Percentiles rank a stretch among this genome's conserved stretches.
Evolutionary conservation across 257 asterid species (phyloP).

Genomic region (Osmanthus fragrans): DNA sequence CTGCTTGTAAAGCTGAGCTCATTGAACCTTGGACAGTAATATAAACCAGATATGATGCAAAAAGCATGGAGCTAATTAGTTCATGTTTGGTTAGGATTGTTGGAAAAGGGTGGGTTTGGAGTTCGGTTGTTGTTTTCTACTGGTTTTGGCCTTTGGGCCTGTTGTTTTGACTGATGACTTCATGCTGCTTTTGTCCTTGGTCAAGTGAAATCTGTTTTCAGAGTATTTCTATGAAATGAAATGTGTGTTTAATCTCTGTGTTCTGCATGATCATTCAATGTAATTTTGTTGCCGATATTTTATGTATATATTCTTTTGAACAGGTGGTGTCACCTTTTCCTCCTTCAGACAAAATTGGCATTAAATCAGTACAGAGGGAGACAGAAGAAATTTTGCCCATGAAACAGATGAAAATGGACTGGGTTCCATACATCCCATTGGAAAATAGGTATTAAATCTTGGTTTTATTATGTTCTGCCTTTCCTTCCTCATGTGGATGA

Average conservation of each 20-base stretch:
- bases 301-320: slow-evolving; percentile 22
- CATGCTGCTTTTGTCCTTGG: background rate
- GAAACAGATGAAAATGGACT: slow-evolving; percentile 99
- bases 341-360: slow-evolving; percentile 96
- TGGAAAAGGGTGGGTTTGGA: background rate
- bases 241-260: background rate
- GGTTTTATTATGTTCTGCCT: slow-evolving; percentile 17
- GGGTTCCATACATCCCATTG: slow-evolving; percentile 95
- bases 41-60: background rate
- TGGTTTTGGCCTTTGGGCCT: background rate
- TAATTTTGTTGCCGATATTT: background rate
- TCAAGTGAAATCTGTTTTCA: background rate
- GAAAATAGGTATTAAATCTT: slow-evolving; percentile 58
- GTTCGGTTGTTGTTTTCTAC: background rate
- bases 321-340: slow-evolving; percentile 95
- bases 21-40: background rate
- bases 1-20: background rate
- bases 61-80: background rate
- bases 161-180: slow-evolving; percentile 1
- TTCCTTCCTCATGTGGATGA: slow-evolving; percentile 18
- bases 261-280: background rate
- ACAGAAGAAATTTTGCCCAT: slow-evolving; percentile 88
- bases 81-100: background rate
- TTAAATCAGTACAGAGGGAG: slow-evolving; percentile 93
- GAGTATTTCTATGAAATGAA: background rate